Evolutionary conservation across 345 rosid genomes (phyloP).

Genomic region (Hibiscus tridactylites): DNA sequence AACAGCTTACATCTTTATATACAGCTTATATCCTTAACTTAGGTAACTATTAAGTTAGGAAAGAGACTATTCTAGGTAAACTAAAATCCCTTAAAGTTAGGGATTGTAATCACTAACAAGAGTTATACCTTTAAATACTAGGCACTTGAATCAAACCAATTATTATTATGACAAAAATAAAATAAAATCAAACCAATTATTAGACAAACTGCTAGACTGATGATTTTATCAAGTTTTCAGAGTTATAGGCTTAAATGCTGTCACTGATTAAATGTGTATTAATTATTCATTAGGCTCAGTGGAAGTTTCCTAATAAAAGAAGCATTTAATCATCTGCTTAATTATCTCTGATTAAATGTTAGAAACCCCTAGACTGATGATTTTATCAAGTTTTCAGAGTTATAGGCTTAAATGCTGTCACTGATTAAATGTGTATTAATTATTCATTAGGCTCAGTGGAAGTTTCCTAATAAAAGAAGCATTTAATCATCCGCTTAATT

Average conservation of each 20-base stretch:
- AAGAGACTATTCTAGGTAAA: too few species aligned
- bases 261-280: neutral
- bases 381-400: constrained; percentile 1
- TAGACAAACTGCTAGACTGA: neutral
- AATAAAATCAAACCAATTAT: neutral
- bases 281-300: too few species aligned
- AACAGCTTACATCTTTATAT: too few species aligned
- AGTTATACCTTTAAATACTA: neutral
- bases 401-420: too few species aligned
- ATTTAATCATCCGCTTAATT: neutral
- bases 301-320: neutral
- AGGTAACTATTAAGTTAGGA: too few species aligned
- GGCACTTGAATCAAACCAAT: neutral
- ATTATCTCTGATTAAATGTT: neutral
- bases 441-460: too few species aligned
- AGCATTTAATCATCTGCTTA: neutral
- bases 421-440: neutral
- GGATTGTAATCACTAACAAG: neutral
- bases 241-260: too few species aligned
- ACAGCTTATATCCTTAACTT: too few species aligned
- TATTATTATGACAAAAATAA: too few species aligned
- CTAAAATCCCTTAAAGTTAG: too few species aligned
- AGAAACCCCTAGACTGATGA: neutral
- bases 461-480: neutral
- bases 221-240: neutral